A percentile compares a stretch with the other conserved stretches of the same genome.
These are phyloP conservation scores for Nigrospora osmanthi DNA, from an alignment of 2,329 filamentous ascomycete genomes.

Conservation along the genomic window DNA sequence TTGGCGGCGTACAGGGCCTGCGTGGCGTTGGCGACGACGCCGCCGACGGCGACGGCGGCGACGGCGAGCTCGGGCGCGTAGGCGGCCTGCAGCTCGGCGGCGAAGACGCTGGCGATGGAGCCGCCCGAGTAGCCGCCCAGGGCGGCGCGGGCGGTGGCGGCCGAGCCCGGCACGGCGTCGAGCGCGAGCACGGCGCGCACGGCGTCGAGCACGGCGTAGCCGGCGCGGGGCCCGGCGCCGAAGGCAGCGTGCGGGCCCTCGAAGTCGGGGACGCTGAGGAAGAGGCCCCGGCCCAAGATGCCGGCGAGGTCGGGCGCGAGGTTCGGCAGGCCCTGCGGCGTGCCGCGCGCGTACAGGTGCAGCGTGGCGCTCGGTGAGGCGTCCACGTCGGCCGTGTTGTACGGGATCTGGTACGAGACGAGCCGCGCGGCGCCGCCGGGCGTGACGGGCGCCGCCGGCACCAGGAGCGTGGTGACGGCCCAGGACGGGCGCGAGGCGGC, in stretches of 20 bases:
- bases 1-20: conserved; percentile 25
- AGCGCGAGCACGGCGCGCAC: conserved; percentile 1
- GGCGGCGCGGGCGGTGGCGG: conserved; percentile 16
- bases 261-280: conserved; percentile 38
- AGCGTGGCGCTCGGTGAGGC: conserved; percentile 23
- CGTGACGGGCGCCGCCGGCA: conserved; percentile 3
- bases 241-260: conserved; percentile 33
- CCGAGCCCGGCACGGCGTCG: too few relatives aligned
- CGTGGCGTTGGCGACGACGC: conserved; percentile 31
- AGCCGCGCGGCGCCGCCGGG: conserved; percentile 10
- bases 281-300: conserved; percentile 34
- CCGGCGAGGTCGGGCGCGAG: conserved; percentile 13
- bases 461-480: conserved; percentile 27
- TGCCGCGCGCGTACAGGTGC: conserved; percentile 1
- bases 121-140: conserved; percentile 52
- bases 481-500: conserved; percentile 24
- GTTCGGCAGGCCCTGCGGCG: neutral
- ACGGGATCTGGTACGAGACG: conserved; percentile 30
- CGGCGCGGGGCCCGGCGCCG: neutral
- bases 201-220: conserved; percentile 4
- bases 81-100: conserved; percentile 39
- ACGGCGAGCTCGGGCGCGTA: conserved; percentile 47
- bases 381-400: conserved; percentile 27
- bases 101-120: conserved; percentile 42
- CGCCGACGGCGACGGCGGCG: conserved; percentile 39